Percentiles rank a stretch among this genome's conserved stretches.
phyloP scores from a whole-genome alignment of 2,329 filamentous ascomycete genomes.

The Botryotinia narcissicola region DNA sequence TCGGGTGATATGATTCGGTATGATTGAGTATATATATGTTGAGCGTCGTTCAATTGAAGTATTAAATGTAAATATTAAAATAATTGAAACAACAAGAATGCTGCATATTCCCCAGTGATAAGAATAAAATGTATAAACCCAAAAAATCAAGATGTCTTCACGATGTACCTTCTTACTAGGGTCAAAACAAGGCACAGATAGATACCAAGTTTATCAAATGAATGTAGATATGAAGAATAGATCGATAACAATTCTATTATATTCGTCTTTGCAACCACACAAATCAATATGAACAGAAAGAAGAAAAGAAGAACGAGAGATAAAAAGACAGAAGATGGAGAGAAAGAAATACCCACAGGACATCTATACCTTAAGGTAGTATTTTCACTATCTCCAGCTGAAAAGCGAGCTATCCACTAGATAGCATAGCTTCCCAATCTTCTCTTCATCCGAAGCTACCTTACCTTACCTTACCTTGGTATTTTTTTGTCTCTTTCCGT shows the following conservation, averaged over 20 bases:
- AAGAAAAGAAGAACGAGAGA: not conserved
- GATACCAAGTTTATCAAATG: not conserved
- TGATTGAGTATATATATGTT: not conserved
- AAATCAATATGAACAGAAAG: not conserved
- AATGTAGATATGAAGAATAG: not conserved
- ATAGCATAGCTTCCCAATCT: not conserved
- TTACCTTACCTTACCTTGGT: too few species aligned
- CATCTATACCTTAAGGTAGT: not conserved
- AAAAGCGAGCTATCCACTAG: not conserved
- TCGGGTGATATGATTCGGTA: not conserved
- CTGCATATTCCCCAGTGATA: not conserved
- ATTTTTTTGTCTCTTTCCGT: not conserved
- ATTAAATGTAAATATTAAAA: conserved; percentile 3
- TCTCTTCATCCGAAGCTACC: not conserved
- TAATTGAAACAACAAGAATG: not conserved
- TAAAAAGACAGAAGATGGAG: not conserved
- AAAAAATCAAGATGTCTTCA: not conserved
- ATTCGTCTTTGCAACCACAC: not conserved
- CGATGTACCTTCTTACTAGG: conserved; percentile 16
- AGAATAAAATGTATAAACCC: not conserved
- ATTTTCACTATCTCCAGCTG: not conserved
- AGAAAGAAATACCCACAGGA: not conserved
- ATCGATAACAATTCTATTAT: not conserved
- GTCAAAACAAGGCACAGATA: conserved; percentile 15
- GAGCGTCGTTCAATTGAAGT: not conserved